Percentiles rank a stretch among this genome's conserved stretches.
phyloP scores from a whole-genome alignment of 805 yeast species.

The Phaffomyces antillensis region DNA sequence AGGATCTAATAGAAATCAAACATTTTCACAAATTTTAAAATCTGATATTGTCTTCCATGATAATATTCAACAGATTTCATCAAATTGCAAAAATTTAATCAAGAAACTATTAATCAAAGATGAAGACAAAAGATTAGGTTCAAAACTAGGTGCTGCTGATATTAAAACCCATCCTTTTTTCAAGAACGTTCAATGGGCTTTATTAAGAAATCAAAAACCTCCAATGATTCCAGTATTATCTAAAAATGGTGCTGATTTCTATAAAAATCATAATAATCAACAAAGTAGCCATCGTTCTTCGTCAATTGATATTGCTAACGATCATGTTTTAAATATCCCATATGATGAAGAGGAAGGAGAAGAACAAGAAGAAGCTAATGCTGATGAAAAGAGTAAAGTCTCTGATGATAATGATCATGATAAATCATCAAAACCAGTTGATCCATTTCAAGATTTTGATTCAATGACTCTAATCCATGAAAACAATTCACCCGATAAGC shows the following conservation, averaged over 20 bases:
- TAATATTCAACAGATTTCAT: conserved; percentile 48
- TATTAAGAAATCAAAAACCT: conserved; percentile 85
- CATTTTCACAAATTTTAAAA: conserved; percentile 82
- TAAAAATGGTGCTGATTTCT: conserved; percentile 44
- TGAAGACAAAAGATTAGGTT: conserved; percentile 83
- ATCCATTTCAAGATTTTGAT: conserved; percentile 80
- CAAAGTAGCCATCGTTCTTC: conserved; percentile 15
- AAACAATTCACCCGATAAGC: conserved; percentile 31
- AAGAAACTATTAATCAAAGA: conserved; percentile 81
- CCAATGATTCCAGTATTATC: conserved; percentile 88
- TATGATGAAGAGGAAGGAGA: conserved; percentile 1
- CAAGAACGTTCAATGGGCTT: conserved; percentile 92
- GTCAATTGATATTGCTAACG: conserved; percentile 25
- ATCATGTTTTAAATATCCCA: conserved; percentile 15
- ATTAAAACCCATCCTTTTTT: conserved; percentile 87
- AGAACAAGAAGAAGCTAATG: conserved; percentile 1
- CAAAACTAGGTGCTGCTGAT: conserved; percentile 92
- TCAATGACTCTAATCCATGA: conserved; percentile 82
- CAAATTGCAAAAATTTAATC: conserved; percentile 71
- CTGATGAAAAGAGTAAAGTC: conserved; percentile 14
- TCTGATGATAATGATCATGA: neutral
- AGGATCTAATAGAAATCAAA: conserved; percentile 80
- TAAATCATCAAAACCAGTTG: conserved; percentile 25
- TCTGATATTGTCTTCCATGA: conserved; percentile 79
- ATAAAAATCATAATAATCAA: conserved; percentile 20